Conservation (phyloP, 179 eudicot genomes). For the Amaranthus tricolor region DNA sequence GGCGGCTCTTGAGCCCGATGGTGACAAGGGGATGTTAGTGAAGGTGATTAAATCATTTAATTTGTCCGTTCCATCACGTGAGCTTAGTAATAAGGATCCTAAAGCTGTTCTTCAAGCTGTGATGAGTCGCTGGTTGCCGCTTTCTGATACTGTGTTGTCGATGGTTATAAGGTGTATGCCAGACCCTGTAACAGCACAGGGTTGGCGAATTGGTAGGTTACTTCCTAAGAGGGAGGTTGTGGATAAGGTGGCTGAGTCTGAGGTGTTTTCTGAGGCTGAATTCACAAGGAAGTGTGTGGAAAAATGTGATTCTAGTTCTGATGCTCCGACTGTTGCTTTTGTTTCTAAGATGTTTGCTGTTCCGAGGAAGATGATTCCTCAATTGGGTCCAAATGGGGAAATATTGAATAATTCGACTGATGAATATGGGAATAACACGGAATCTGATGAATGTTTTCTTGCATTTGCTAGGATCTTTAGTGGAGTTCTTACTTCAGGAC, state of each 20-base stretch:
- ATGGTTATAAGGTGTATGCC: constrained; percentile 77
- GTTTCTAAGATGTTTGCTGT: constrained; percentile 96
- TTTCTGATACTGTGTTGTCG: constrained; percentile 63
- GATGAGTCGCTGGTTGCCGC: constrained; percentile 90
- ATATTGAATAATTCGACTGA: constrained; percentile 40
- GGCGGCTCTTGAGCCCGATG: constrained; percentile 58
- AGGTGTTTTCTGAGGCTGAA: constrained; percentile 68
- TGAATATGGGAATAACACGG: constrained; percentile 40
- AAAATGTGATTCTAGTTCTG: constrained; percentile 59
- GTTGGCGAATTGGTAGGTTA: constrained; percentile 63
- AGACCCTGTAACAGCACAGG: constrained; percentile 65
- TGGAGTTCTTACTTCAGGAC: constrained; percentile 66
- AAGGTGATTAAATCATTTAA: constrained; percentile 68
- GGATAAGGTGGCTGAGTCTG: constrained; percentile 39
- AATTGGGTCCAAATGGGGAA: constrained; percentile 54
- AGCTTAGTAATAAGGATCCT: constrained; percentile 72
- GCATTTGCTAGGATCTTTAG: constrained; percentile 95
- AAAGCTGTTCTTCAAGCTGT: constrained; percentile 74
- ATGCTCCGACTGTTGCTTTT: constrained; percentile 80
- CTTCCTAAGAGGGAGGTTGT: constrained; percentile 77
- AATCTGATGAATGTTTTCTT: constrained; percentile 88
- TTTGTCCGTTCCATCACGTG: constrained; percentile 61
- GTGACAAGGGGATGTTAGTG: constrained; percentile 54
- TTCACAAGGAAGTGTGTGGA: constrained; percentile 77
- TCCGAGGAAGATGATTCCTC: constrained; percentile 70